Percentiles rank a stretch among this genome's conserved stretches.
phyloP scores from a whole-genome alignment of 176 grass and related monocot species.

The Zoysia pacifica region DNA sequence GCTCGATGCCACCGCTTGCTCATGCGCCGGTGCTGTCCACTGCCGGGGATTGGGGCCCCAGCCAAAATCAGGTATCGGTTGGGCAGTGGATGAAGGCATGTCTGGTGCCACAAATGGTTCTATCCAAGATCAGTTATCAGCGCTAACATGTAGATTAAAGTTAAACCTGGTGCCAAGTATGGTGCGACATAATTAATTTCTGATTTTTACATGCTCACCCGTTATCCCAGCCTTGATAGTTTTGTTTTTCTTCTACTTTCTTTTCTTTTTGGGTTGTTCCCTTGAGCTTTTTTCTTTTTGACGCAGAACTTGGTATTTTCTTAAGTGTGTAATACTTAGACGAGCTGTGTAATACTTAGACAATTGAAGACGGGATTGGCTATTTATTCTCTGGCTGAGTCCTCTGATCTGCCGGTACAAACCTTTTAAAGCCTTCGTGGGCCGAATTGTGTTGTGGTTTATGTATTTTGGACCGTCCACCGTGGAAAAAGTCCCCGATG shows the following conservation, averaged over 20 bases:
- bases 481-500: slow-evolving; percentile 9
- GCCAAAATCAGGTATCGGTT: neutral
- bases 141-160: too few species aligned
- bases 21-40: neutral
- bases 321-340: neutral
- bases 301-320: neutral
- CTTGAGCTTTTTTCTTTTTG: too few species aligned
- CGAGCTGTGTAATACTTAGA: neutral
- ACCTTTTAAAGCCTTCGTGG: neutral
- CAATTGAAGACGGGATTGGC: neutral
- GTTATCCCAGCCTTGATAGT: neutral
- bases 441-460: neutral
- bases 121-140: too few species aligned
- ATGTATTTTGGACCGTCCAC: neutral
- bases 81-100: neutral
- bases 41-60: neutral
- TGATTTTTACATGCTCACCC: neutral
- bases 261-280: too few species aligned
- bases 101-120: neutral
- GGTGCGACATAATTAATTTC: too few species aligned
- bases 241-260: neutral
- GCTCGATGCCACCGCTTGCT: neutral
- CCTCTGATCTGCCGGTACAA: neutral
- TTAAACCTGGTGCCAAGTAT: too few species aligned
- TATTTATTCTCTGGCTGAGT: neutral